phyloP scores from a whole-genome alignment of 2,329 filamentous ascomycete genomes.

The Aureobasidium sp. region DNA sequence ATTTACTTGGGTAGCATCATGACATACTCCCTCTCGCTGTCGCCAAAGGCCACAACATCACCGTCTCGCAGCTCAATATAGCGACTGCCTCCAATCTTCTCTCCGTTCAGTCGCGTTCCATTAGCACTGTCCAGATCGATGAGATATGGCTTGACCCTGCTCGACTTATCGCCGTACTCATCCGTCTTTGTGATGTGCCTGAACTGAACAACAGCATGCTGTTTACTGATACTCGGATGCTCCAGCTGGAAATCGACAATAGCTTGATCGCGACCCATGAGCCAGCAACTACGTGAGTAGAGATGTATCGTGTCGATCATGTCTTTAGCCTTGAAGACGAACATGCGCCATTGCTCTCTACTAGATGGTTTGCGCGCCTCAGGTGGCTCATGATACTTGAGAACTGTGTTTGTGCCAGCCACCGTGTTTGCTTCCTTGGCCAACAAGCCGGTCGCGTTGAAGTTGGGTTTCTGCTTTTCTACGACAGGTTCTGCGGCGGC shows the following conservation, averaged over 20 bases:
- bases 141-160: conserved; percentile 79
- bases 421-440: conserved; percentile 91
- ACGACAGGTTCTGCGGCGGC: conserved; percentile 35
- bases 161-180: conserved; percentile 86
- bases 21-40: conserved; percentile 95
- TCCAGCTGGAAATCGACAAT: conserved; percentile 88
- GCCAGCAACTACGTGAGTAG: conserved; percentile 84
- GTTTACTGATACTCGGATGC: conserved; percentile 94
- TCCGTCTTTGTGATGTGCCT: conserved; percentile 84
- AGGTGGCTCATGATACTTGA: conserved; percentile 97
- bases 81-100: conserved; percentile 65
- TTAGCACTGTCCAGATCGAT: conserved; percentile 96
- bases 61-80: conserved; percentile 86
- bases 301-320: conserved; percentile 86
- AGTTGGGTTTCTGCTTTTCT: conserved; percentile 92
- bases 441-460: conserved; percentile 79
- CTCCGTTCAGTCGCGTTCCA: conserved; percentile 85
- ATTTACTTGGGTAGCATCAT: conserved; percentile 73
- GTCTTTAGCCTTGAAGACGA: conserved; percentile 89
- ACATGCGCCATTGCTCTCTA: conserved; percentile 86
- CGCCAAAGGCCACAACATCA: conserved; percentile 89
- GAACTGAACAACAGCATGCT: conserved; percentile 97
- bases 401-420: conserved; percentile 76
- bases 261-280: conserved; percentile 82
- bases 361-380: conserved; percentile 90